phyloP scores from a whole-genome alignment of 2,329 filamentous ascomycete genomes.

The Fusarium oxysporum region DNA sequence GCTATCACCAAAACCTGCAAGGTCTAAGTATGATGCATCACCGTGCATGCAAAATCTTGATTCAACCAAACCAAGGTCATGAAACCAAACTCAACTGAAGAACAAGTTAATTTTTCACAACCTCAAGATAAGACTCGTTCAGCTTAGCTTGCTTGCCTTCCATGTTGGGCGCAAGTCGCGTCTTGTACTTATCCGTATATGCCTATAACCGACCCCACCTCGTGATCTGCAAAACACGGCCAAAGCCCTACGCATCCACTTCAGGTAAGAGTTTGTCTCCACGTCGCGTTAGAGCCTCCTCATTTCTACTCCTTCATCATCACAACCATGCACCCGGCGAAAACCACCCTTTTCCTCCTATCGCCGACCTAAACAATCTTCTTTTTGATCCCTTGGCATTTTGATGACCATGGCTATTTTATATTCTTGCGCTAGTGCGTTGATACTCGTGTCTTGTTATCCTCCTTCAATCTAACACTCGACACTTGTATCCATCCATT shows the following conservation, averaged over 20 bases:
- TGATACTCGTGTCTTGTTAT: background rate
- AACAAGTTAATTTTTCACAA: background rate
- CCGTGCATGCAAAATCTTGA: background rate
- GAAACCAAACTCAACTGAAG: background rate
- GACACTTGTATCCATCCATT: background rate
- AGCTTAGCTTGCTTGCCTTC: conserved; percentile 13
- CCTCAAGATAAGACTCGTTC: conserved; percentile 4
- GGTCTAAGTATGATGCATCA: background rate
- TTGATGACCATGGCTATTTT: background rate
- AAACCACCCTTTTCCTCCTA: background rate
- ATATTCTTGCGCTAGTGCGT: conserved; percentile 18
- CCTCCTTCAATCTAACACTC: background rate
- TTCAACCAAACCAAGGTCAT: conserved; percentile 1
- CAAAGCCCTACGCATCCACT: conserved; percentile 31
- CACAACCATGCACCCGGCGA: conserved; percentile 6
- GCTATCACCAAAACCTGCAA: background rate
- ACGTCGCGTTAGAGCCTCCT: conserved; percentile 22
- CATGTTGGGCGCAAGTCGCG: background rate
- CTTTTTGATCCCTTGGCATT: background rate
- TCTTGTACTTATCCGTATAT: conserved; percentile 18
- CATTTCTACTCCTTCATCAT: conserved; percentile 41
- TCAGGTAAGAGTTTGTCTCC: conserved; percentile 24
- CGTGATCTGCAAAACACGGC: background rate
- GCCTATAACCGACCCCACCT: conserved; percentile 3
- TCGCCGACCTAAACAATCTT: background rate